A percentile compares a stretch with the other conserved stretches of the same genome.
phyloP scores from a whole-genome alignment of 2,329 filamentous ascomycete genomes.

The Cordyceps fumosorosea region DNA sequence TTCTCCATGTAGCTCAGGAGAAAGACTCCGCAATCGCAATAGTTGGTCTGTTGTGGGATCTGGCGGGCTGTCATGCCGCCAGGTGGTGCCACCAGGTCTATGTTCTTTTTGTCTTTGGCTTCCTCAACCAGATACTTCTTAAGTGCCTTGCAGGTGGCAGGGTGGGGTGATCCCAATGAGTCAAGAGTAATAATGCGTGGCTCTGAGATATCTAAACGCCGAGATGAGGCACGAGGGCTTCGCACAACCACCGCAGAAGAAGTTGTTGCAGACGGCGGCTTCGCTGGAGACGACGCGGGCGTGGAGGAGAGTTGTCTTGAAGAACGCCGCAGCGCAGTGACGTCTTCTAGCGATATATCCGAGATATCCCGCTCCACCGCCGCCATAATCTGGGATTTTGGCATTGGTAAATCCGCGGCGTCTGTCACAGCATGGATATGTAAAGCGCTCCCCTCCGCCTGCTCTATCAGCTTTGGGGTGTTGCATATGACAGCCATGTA shows the following conservation, averaged over 20 bases:
- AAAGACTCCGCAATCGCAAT: slow-evolving; percentile 83
- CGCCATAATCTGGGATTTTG: slow-evolving; percentile 14
- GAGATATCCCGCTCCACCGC: slow-evolving; percentile 19
- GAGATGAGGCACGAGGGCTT: slow-evolving; percentile 14
- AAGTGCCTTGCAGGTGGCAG: slow-evolving; percentile 57
- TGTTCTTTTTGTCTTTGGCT: slow-evolving; percentile 53
- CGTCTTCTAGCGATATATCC: slow-evolving; percentile 20
- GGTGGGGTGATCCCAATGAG: slow-evolving; percentile 64
- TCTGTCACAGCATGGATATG: slow-evolving; percentile 8
- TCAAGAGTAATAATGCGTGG: slow-evolving; percentile 81
- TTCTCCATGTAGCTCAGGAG: slow-evolving; percentile 77
- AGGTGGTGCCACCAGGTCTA: slow-evolving; percentile 31
- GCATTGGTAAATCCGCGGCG: slow-evolving; percentile 7
- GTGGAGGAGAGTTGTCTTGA: slow-evolving; percentile 1
- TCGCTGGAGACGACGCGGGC: not conserved
- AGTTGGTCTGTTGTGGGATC: slow-evolving; percentile 77
- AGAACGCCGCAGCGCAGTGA: not conserved
- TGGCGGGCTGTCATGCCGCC: slow-evolving; percentile 60
- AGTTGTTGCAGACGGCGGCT: not conserved
- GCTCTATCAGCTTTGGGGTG: slow-evolving; percentile 47
- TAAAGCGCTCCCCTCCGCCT: slow-evolving; percentile 15
- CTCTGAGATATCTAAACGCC: slow-evolving; percentile 37
- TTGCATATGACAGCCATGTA: slow-evolving; percentile 95
- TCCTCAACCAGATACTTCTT: slow-evolving; percentile 74
- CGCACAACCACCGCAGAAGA: not conserved